Conservation (phyloP, 352 stramenopile genomes). For the Phytophthora gonapodyides region DNA sequence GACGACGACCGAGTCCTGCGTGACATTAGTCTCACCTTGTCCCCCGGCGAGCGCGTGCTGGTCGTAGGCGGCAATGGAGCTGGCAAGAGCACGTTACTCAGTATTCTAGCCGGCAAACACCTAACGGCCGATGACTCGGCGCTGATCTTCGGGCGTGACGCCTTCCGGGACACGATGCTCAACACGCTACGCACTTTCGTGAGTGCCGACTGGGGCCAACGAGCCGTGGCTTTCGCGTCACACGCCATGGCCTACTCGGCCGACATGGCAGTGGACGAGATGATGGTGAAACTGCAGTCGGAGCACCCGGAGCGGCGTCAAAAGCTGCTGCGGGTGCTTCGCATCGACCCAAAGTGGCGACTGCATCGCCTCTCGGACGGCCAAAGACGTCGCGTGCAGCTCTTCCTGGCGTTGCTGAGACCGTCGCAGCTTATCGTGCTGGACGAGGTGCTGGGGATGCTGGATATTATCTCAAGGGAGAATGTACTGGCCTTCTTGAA, state of each 20-base stretch:
- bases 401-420: constrained; percentile 95
- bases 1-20: constrained; percentile 83
- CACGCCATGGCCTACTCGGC: constrained; percentile 89
- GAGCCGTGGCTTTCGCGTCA: constrained; percentile 95
- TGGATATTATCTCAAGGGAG: constrained; percentile 96
- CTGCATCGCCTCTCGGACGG: constrained; percentile 84
- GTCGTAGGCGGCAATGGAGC: constrained; percentile 96
- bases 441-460: constrained; percentile 98
- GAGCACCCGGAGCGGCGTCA: constrained; percentile 94
- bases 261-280: constrained; percentile 96
- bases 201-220: constrained; percentile 96
- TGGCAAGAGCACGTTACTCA: constrained; percentile 95
- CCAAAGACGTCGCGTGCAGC: constrained; percentile 92
- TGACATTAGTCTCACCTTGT: constrained; percentile 86
- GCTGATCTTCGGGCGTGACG: constrained; percentile 89
- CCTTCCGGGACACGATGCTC: constrained; percentile 95
- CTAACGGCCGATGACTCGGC: constrained; percentile 89
- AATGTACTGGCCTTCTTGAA: constrained; percentile 95
- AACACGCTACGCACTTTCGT: constrained; percentile 95
- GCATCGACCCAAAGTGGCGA: constrained; percentile 94
- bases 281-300: constrained; percentile 97
- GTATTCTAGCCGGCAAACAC: constrained; percentile 95
- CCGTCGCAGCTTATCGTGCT: constrained; percentile 97
- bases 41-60: constrained; percentile 87
- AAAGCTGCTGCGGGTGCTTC: constrained; percentile 94